Evolutionary conservation across 2,329 filamentous ascomycete species (phyloP), one percentile per base, ranked within the genome.

Genomic region (Calcarisporium arbuscula): DNA sequence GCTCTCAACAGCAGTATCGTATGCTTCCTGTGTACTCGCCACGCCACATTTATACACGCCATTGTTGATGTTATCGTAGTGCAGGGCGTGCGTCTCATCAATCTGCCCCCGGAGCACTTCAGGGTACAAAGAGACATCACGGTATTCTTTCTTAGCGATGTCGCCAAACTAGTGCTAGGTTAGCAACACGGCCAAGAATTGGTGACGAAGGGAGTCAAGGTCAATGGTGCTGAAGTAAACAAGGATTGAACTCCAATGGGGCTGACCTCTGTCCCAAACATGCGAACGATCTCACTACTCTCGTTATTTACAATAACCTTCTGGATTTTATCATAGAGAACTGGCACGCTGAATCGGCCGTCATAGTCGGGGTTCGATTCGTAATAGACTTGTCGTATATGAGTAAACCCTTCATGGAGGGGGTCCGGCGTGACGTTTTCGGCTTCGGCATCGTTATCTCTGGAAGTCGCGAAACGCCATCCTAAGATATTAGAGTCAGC

Each of bases 281-380:
- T 94, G 55, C 87, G 80, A 56, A 94, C 80, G 54, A 95, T 94
- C 64, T 95, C 88, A 47, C 80, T 80, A 57, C 82, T 86, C 71
- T 94, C 88, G 48, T 95, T 95, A 72, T 74, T 90, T 41, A 94
- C 87, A 50, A 94, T 92, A 16, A 67, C 73, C 49, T 80, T 72
- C 32, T 66, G 61, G 62, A 82, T 78, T 61, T 77, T 85, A 61
- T 92, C 85, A 64, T 82, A 92, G 34, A 95, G 69, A 5, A 85
- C 82, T 0, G 88, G 88, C 12, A 95, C 88, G 0, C 87, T 95
- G 60, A 89, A 94, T 14, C 88, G 75, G 3, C 83, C 87, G 4
- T 65, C 55, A 51, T 90, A 95, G 36, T 82, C 64, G 0, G 75
- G 70, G 50, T 89, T 74, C 15, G 74, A 74, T 41, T 73, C 68